Evolutionary conservation across 805 yeast genomes (phyloP).

Genomic region (Metschnikowia reukaufii): DNA sequence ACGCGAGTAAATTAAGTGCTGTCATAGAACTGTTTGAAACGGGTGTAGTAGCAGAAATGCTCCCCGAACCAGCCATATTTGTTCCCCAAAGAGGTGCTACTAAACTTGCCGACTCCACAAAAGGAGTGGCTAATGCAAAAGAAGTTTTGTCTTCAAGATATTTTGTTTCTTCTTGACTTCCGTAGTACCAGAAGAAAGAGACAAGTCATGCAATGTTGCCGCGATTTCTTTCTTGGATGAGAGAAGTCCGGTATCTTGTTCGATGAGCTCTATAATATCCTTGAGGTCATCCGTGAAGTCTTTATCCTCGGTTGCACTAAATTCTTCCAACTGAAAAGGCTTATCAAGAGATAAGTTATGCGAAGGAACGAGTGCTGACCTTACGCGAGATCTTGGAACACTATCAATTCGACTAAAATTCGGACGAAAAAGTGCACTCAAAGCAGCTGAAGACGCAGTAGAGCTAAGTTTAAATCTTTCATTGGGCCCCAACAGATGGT

Average conservation of each 20-base stretch:
- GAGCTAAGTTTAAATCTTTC: conserved; percentile 33
- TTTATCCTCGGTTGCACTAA: conserved; percentile 13
- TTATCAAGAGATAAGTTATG: not conserved
- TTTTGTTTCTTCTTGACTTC: conserved; percentile 37
- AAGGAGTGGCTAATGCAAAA: conserved; percentile 69
- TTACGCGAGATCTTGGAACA: conserved; percentile 24
- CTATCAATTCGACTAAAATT: conserved; percentile 37
- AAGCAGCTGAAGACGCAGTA: conserved; percentile 48
- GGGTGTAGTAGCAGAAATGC: conserved; percentile 14
- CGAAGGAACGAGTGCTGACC: not conserved
- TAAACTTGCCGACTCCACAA: conserved; percentile 44
- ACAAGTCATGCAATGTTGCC: conserved; percentile 56
- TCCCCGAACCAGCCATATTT: conserved; percentile 14
- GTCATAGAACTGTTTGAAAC: conserved; percentile 28
- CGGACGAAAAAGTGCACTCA: conserved; percentile 46
- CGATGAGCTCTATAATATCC: conserved; percentile 50
- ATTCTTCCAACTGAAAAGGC: not conserved
- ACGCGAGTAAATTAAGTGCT: conserved; percentile 28
- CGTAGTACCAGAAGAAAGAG: conserved; percentile 42
- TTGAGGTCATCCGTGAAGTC: conserved; percentile 43
- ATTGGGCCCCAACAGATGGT: conserved; percentile 4
- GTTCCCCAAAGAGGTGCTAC: conserved; percentile 23
- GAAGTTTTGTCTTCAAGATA: conserved; percentile 44
- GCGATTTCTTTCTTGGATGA: conserved; percentile 44
- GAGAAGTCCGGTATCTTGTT: conserved; percentile 33